Evolutionary conservation across 1,284 basidiomycete genomes (phyloP).

Genomic region (Apiotrichum siamense): DNA sequence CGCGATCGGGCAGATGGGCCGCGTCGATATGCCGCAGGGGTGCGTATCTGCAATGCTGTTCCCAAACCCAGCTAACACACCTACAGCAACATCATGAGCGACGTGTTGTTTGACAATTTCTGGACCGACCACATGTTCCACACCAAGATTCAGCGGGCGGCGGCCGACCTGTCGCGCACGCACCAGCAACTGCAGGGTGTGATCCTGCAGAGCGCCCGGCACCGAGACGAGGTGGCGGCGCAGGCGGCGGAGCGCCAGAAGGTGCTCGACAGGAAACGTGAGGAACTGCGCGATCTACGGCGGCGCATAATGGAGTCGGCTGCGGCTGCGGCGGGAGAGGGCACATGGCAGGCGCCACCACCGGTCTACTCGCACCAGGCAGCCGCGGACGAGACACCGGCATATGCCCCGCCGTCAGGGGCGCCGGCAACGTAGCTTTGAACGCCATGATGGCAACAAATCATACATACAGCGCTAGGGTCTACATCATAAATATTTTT

Average conservation of each 20-base stretch:
- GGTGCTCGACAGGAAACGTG: neutral
- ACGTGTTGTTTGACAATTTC: conserved; percentile 24
- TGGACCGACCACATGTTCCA: conserved; percentile 21
- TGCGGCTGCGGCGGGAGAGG: neutral
- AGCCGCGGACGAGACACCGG: no score
- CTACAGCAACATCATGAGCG: conserved; percentile 15
- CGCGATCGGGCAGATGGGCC: conserved; percentile 5
- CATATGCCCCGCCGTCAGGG: no score
- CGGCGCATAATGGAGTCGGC: neutral
- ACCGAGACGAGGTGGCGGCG: neutral
- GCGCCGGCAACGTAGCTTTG: no score
- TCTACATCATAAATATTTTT: no score
- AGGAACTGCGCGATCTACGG: neutral
- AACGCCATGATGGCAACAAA: no score
- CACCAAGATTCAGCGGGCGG: conserved; percentile 12
- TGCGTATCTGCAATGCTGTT: conserved; percentile 1
- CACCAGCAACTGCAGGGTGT: neutral
- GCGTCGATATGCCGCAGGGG: conserved; percentile 13
- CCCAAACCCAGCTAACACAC: no score
- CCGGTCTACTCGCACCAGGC: no score
- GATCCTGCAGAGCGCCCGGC: neutral
- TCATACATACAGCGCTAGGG: no score
- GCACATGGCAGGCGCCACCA: neutral
- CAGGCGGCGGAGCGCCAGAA: neutral
- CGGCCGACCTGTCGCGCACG: neutral